These are phyloP conservation scores for Saccharum hybrid DNA, from an alignment of 202 grass and related monocot genomes.

Conservation along the genomic window DNA sequence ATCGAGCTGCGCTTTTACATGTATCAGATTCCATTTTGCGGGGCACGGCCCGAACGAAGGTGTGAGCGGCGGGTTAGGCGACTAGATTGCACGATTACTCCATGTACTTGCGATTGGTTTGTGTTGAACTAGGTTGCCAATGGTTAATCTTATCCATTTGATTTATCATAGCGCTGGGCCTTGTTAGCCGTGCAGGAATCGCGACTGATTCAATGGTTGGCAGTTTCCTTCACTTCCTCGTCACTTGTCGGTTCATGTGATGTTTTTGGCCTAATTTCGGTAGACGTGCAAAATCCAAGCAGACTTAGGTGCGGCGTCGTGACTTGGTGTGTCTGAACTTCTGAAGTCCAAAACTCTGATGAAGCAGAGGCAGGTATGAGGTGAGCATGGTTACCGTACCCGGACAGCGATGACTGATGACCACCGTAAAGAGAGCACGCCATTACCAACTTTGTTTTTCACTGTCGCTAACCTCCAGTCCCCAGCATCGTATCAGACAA, in stretches of 20 bases:
- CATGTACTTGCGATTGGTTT: slow-evolving; percentile 42
- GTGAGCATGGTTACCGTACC: not conserved
- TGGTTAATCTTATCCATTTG: slow-evolving; percentile 38
- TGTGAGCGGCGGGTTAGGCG: slow-evolving; percentile 61
- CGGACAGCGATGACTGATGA: not conserved
- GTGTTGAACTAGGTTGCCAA: not conserved
- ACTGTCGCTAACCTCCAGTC: no score
- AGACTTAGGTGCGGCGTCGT: no score
- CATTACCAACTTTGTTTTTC: no score
- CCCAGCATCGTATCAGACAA: no score
- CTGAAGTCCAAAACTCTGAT: no score
- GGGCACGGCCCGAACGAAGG: slow-evolving; percentile 51
- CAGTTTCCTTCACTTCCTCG: not conserved
- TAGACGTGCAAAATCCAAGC: not conserved
- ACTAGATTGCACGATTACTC: slow-evolving; percentile 54
- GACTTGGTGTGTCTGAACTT: no score
- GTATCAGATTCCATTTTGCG: slow-evolving; percentile 55
- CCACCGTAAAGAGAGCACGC: no score
- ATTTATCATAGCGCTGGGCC: slow-evolving; percentile 37
- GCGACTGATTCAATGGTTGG: not conserved
- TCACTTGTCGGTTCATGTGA: no score
- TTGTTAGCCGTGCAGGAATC: not conserved
- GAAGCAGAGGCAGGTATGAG: not conserved
- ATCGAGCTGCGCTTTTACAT: slow-evolving; percentile 43
- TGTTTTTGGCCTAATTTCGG: no score